Evolutionary conservation across 2,329 filamentous ascomycete genomes (phyloP), one percentile per base, ranked within the genome.

Genomic region (Penicillium sp.): DNA sequence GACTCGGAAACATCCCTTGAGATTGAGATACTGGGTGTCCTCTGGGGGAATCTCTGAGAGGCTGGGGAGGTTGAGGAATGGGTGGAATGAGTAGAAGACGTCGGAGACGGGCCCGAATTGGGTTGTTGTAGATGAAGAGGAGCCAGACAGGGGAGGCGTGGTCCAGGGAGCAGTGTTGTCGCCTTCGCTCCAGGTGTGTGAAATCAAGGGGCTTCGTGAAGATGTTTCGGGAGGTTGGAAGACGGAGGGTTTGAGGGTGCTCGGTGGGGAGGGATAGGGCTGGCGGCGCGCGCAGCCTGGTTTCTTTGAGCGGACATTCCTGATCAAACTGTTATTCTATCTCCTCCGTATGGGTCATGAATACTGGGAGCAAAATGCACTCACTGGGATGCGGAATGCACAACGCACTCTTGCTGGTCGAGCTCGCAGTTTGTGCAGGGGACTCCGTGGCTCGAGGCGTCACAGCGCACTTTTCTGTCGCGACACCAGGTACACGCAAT

Each of bases 361-460:
- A 1, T 7, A 26, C 29, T 2, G 19, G 29, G 15, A 17, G 35
- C 5, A 11, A 11, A 30, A 9, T 31, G 26, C 6, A 19, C 52
- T 17, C 11, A 55, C 52, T 55, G 52, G 9, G 52, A 55, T 44
- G 52, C 38, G 1, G 52, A 55, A 29, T 59, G 48, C n/a, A 59
- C 21, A 7, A 26, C 49, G n/a, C 57, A 59, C 15, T 59, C 57
- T 29, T 59, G 57, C n/a, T 47, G 29, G 38, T 59, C 57, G 29
- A 59, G 57, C 23, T 59, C 57, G 41, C 57, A 59, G n/a, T 59
- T 59, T 21, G 57, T 59, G 26, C 57, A 59, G 7, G 57, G 57
- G 9, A 53, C 45, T 4, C 46, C 56, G 45, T 59, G 48, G 35
- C 57, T 59, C 5, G 57, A 53, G 38, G 50, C 57, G 47, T 59